Percentiles rank a stretch among this genome's conserved stretches.
Conservation (phyloP, 176 grass and related monocot genomes). For the Guadua angustifolia region DNA sequence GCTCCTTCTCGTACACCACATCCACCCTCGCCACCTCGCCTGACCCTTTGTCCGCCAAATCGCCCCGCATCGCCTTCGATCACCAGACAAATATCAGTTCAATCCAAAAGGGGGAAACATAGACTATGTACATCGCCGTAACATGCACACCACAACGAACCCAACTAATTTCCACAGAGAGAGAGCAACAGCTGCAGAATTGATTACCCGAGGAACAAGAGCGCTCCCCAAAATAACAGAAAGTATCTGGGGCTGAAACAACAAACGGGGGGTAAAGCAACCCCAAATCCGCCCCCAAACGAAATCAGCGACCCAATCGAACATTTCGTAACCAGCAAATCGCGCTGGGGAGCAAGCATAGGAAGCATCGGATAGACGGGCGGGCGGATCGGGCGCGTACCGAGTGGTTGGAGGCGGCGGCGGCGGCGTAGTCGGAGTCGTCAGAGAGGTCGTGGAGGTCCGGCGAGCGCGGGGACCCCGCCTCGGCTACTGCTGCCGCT, state of each 20-base stretch:
- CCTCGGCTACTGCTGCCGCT: conserved; percentile 46
- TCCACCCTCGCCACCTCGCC: conserved; percentile 61
- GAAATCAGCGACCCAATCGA: conserved; percentile 31
- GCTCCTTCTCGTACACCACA: conserved; percentile 80
- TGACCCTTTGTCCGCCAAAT: conserved; percentile 52
- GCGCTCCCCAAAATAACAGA: not conserved
- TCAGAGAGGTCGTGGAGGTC: conserved; percentile 92
- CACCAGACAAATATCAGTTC: conserved; percentile 35
- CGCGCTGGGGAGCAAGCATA: not conserved
- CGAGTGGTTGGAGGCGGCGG: conserved; percentile 48
- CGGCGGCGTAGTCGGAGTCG: conserved; percentile 92
- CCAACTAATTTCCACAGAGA: conserved; percentile 15
- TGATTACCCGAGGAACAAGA: not conserved
- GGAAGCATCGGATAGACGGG: not conserved
- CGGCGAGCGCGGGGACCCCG: conserved; percentile 49
- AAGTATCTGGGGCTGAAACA: not conserved
- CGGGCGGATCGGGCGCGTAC: not conserved
- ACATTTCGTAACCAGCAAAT: not conserved
- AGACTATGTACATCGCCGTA: not conserved
- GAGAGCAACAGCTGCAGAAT: not conserved
- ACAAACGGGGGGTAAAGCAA: conserved; percentile 10
- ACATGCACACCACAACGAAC: not conserved
- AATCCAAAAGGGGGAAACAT: not conserved
- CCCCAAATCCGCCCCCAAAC: not conserved
- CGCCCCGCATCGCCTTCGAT: conserved; percentile 62